Evolutionary conservation across 768 basidiomycete species (phyloP).

Genomic region (Boletellus sp.): DNA sequence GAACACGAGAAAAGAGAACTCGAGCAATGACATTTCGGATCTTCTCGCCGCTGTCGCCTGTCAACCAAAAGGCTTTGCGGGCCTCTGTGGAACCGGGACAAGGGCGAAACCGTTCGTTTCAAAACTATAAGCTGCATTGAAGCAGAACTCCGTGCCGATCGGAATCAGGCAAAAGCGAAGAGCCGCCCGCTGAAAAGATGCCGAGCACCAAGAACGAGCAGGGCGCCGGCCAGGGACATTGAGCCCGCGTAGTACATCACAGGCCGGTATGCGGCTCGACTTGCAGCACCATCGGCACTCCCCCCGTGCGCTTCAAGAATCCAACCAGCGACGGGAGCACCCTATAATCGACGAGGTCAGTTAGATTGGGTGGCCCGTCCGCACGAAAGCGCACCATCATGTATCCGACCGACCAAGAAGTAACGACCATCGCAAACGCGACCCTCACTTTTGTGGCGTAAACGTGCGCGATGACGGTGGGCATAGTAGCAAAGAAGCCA

Average conservation of each 20-base stretch:
- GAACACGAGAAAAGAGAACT: background rate
- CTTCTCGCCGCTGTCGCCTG: background rate
- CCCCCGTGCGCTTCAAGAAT: constrained; percentile 27
- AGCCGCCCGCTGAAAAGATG: constrained; percentile 6
- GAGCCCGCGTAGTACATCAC: constrained; percentile 31
- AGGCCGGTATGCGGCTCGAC: constrained; percentile 25
- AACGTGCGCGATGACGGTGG: constrained; percentile 28
- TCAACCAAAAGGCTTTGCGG: background rate
- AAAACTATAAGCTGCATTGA: too few relatives aligned
- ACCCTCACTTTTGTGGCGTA: constrained; percentile 30
- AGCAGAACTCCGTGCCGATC: too few relatives aligned
- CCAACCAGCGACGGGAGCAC: constrained; percentile 30
- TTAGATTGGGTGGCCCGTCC: background rate
- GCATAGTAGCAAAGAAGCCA: constrained; percentile 34
- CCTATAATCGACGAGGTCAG: constrained; percentile 6
- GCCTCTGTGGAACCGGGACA: background rate
- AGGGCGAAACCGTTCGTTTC: background rate
- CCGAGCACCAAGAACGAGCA: constrained; percentile 15
- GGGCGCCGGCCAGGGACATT: constrained; percentile 23
- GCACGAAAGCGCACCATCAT: constrained; percentile 13
- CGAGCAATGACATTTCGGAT: background rate
- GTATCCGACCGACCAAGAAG: constrained; percentile 31
- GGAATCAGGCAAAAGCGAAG: constrained; percentile 12
- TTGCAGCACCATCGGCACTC: constrained; percentile 4
- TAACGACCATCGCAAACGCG: constrained; percentile 34